Evolutionary conservation across 768 basidiomycete genomes (phyloP).

Genomic region (Naematelia aurantialba): DNA sequence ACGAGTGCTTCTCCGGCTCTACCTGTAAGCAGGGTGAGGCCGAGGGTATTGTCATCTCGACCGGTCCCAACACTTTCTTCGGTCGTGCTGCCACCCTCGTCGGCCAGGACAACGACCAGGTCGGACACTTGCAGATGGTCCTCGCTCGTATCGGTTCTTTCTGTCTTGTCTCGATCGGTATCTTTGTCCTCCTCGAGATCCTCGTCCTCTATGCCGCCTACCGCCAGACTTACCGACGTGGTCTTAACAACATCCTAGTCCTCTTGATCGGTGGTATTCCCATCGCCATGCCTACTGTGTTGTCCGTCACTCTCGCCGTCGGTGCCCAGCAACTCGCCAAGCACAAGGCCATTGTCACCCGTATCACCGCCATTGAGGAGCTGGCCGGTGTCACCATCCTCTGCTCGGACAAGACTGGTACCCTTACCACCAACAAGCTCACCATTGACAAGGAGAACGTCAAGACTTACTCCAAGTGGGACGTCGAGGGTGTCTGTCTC

Average conservation of each 20-base stretch:
- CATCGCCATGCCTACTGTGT: constrained; percentile 98
- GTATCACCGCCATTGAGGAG: constrained; percentile 98
- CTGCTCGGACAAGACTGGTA: constrained; percentile 98
- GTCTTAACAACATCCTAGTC: constrained; percentile 95
- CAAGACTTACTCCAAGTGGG: constrained; percentile 83
- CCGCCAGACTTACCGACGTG: constrained; percentile 83
- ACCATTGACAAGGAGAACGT: constrained; percentile 92
- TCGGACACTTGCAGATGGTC: constrained; percentile 98
- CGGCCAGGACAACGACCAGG: constrained; percentile 94
- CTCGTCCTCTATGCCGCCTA: constrained; percentile 89
- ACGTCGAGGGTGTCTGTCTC: constrained; percentile 83
- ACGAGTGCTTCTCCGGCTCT: constrained; percentile 98
- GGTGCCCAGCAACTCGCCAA: constrained; percentile 98
- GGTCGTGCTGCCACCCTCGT: constrained; percentile 97
- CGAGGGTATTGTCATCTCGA: constrained; percentile 97
- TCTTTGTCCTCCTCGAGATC: constrained; percentile 92
- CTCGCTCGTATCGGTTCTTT: constrained; percentile 96
- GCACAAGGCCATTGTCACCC: constrained; percentile 99
- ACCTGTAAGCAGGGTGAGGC: constrained; percentile 99
- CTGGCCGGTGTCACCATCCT: constrained; percentile 97
- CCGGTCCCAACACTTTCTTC: constrained; percentile 93
- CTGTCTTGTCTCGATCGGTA: constrained; percentile 92
- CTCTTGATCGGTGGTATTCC: constrained; percentile 99
- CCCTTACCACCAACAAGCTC: constrained; percentile 97
- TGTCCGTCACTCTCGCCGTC: constrained; percentile 96